Evolutionary conservation across 495 filamentous ascomycete genomes (phyloP).

Genomic region (Tuber borchii): DNA sequence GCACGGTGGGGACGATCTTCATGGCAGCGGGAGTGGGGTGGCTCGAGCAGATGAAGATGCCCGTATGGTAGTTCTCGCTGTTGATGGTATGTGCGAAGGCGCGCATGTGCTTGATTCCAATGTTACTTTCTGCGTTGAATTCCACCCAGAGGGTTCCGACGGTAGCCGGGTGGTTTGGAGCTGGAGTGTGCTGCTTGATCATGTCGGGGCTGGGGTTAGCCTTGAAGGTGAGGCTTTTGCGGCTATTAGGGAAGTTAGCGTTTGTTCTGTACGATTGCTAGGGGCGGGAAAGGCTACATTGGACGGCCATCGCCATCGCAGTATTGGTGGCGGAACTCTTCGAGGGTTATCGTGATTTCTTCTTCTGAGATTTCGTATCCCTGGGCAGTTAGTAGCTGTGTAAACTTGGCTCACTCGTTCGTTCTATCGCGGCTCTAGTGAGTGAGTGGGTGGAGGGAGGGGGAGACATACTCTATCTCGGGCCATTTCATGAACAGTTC

Average conservation of each 20-base stretch:
- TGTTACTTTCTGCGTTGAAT: constrained; percentile 66
- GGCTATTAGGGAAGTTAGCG: constrained; percentile 49
- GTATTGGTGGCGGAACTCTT: constrained; percentile 64
- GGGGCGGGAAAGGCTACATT: constrained; percentile 27
- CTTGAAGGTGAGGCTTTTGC: constrained; percentile 74
- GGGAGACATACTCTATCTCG: constrained; percentile 61
- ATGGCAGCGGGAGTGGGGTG: constrained; percentile 76
- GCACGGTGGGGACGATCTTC: constrained; percentile 66
- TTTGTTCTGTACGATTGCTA: neutral
- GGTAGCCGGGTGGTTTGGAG: constrained; percentile 57
- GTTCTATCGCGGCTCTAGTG: neutral
- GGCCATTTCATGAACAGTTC: constrained; percentile 82
- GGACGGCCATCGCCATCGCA: constrained; percentile 58
- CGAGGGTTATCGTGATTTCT: constrained; percentile 74
- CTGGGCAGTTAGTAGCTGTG: constrained; percentile 46
- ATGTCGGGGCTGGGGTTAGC: constrained; percentile 74
- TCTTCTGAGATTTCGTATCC: constrained; percentile 88
- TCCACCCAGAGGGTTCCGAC: constrained; percentile 90
- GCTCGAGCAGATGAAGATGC: constrained; percentile 78
- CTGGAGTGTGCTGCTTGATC: constrained; percentile 71
- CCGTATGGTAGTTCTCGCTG: constrained; percentile 71
- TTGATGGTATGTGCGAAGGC: constrained; percentile 74
- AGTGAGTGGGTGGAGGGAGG: neutral
- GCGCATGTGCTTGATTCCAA: constrained; percentile 88
- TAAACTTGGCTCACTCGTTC: neutral